Percentiles rank a stretch among this genome's conserved stretches.
Conservation (phyloP, 2,329 filamentous ascomycete species). For the Drechslera avenae region DNA sequence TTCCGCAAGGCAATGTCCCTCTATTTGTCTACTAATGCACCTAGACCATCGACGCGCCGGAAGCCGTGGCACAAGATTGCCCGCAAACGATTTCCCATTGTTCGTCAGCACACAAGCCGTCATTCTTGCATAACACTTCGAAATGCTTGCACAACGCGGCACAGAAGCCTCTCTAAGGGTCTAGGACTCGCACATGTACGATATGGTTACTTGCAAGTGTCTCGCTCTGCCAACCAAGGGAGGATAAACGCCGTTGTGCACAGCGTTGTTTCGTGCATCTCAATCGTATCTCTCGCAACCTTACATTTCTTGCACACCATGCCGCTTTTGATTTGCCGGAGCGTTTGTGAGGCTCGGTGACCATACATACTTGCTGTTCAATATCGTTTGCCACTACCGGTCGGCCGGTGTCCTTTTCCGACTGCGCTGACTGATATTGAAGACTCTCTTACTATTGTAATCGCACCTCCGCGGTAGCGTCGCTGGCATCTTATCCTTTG, state of each 20-base stretch:
- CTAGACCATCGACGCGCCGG: not conserved
- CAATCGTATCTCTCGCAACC: constrained; percentile 11
- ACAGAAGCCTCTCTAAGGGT: constrained; percentile 18
- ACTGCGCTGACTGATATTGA: not conserved
- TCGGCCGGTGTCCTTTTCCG: not conserved
- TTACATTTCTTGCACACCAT: constrained; percentile 27
- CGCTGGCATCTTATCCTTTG: constrained; percentile 15
- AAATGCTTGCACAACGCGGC: constrained; percentile 24
- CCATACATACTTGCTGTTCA: constrained; percentile 12
- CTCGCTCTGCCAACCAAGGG: constrained; percentile 10
- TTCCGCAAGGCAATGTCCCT: no score
- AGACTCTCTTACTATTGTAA: not conserved
- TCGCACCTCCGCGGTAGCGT: constrained; percentile 2
- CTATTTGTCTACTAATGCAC: not conserved
- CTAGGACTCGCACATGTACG: constrained; percentile 17
- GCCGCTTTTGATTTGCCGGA: constrained; percentile 10
- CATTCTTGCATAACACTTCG: constrained; percentile 24
- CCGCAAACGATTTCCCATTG: constrained; percentile 11
- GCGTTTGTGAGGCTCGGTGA: not conserved
- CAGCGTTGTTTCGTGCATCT: constrained; percentile 19
- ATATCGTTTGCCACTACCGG: constrained; percentile 7
- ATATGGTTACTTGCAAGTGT: constrained; percentile 16
- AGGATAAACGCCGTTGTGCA: constrained; percentile 21
- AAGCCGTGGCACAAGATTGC: constrained; percentile 16
- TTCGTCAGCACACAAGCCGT: constrained; percentile 17